Conservation (phyloP, 805 yeast genomes). For the Ogataea pilisensis region DNA sequence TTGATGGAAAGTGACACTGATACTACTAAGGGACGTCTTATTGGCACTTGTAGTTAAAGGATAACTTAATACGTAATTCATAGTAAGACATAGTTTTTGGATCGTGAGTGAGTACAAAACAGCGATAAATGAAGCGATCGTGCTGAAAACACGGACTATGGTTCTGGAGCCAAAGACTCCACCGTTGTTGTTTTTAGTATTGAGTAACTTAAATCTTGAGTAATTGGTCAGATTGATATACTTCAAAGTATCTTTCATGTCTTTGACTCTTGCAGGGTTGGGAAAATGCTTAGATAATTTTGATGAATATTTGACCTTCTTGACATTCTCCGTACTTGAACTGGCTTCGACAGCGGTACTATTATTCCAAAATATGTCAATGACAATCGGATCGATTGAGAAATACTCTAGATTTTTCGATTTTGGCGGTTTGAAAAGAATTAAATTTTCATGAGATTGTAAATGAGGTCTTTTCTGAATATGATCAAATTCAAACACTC, state of each 20-base stretch:
- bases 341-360: neutral
- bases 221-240: slow-evolving; percentile 30
- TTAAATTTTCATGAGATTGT: slow-evolving; percentile 25
- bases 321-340: slow-evolving; percentile 8
- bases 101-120: slow-evolving; percentile 8
- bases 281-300: slow-evolving; percentile 26
- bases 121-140: slow-evolving; percentile 1
- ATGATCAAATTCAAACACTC: slow-evolving; percentile 16
- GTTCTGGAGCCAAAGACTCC: slow-evolving; percentile 2
- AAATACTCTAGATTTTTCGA: slow-evolving; percentile 70
- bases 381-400: slow-evolving; percentile 66
- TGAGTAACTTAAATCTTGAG: slow-evolving; percentile 18
- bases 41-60: slow-evolving; percentile 6
- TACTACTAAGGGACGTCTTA: slow-evolving; percentile 3
- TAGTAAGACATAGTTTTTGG: slow-evolving; percentile 8
- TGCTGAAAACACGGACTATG: neutral
- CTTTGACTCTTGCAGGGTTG: slow-evolving; percentile 11
- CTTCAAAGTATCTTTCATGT: slow-evolving; percentile 24
- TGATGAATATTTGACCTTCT: slow-evolving; percentile 22
- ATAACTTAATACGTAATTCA: slow-evolving; percentile 12
- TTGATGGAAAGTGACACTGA: slow-evolving; percentile 62
- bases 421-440: slow-evolving; percentile 69
- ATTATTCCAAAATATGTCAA: slow-evolving; percentile 45
- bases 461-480: slow-evolving; percentile 13
- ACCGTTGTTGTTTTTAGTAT: neutral